Base-by-base conservation (phyloP, 228 moss, liverwort and hornwort species). In the Sphagnum fallax region DNA sequence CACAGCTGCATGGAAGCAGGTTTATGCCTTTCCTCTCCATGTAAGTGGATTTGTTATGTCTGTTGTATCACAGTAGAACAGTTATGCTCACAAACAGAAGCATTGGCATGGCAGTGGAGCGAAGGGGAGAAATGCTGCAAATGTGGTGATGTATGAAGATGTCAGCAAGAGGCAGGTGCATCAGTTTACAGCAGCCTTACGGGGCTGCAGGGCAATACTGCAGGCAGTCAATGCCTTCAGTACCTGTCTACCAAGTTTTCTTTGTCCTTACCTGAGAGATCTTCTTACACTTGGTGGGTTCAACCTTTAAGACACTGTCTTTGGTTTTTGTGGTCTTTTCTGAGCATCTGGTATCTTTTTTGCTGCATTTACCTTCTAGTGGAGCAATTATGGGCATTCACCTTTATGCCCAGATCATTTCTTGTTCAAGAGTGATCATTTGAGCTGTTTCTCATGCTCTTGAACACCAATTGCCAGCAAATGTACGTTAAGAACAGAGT, bases 71-170 rank as follows among this genome's bases (percentile, higher is more conserved):
- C 32, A 32, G 32, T 32, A 32, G 32, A 32, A 32, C 32, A 32
- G 32, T 32, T 0, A 2, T 32, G 32, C 32, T 32, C 32, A 32
- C 32, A 32, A 32, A 32, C 3, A 3, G 32, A 32, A 32, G 32
- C 32, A 32, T 32, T 32, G n/a, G 13, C 60, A 52, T 48, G 52
- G 71, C 79, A 96, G 96, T 75, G 96, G 87, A 75, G 91, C 89
- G 52, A 86, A 71, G 76, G 96, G 96, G 61, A 89, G 96, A 78
- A 94, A 94, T 78, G 91, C 93, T 15, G 79, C 87, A 49, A 94
- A 79, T 68, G 98, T 98, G 65, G 92, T 98, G 57, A 77, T 94
- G 68, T 98, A 98, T 60, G 98, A 98, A 75, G 94, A 98, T 81
- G 89, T 92, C 70, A 90, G 90, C 61, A 98, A 90, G 78, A 98